Evolutionary conservation across 2,329 filamentous ascomycete species (phyloP).

Genomic region (Eutypa lata): DNA sequence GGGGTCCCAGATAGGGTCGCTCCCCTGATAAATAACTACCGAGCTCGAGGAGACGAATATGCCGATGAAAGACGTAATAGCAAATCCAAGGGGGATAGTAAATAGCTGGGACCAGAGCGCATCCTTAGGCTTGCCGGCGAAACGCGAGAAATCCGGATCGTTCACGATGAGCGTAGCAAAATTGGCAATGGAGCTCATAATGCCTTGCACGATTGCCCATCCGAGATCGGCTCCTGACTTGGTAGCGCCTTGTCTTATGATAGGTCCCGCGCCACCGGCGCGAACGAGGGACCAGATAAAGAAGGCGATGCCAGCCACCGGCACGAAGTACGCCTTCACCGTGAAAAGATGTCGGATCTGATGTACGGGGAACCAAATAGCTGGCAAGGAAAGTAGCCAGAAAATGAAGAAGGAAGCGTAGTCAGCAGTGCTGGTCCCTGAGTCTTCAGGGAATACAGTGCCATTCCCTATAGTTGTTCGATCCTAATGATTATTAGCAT

Average conservation of each 20-base stretch:
- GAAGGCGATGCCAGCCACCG: slow-evolving; percentile 77
- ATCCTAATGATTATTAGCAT: slow-evolving; percentile 31
- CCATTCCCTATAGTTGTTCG: slow-evolving; percentile 59
- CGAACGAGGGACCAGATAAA: slow-evolving; percentile 83
- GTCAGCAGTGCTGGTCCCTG: slow-evolving; percentile 70
- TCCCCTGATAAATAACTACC: slow-evolving; percentile 60
- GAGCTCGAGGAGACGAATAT: slow-evolving; percentile 76
- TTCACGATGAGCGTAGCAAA: slow-evolving; percentile 85
- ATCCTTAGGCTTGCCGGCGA: slow-evolving; percentile 71
- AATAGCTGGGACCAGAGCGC: slow-evolving; percentile 78
- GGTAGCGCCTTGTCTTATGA: slow-evolving; percentile 66
- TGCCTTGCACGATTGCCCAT: slow-evolving; percentile 80
- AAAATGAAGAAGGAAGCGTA: slow-evolving; percentile 86
- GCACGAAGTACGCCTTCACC: slow-evolving; percentile 82
- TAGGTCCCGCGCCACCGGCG: slow-evolving; percentile 79
- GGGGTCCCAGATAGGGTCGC: slow-evolving; percentile 69
- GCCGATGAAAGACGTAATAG: slow-evolving; percentile 79
- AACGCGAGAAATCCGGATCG: slow-evolving; percentile 81
- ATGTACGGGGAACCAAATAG: slow-evolving; percentile 87
- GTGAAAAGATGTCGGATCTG: slow-evolving; percentile 88
- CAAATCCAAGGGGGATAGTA: slow-evolving; percentile 69
- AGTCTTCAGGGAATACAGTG: slow-evolving; percentile 51
- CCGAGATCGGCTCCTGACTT: slow-evolving; percentile 66
- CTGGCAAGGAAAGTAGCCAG: slow-evolving; percentile 76
- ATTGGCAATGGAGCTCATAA: slow-evolving; percentile 88